Percentiles rank a stretch among this genome's conserved stretches.
Conservation (phyloP, 1,284 basidiomycete species). For the Malassezia nana region DNA sequence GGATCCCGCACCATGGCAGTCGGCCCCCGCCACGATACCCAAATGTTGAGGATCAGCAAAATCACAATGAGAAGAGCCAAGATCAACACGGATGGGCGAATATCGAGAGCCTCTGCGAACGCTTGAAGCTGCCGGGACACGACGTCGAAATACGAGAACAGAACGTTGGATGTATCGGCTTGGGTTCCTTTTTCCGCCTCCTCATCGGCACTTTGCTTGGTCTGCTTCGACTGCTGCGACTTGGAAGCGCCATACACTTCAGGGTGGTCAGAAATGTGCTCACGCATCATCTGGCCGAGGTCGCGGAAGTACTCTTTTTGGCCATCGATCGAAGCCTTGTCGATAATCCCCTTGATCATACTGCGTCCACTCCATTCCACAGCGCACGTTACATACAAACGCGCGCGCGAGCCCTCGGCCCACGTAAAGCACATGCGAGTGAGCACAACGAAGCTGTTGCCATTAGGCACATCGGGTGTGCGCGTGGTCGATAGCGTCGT, state of each 20-base stretch:
- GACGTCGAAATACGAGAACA: no score
- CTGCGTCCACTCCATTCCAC: constrained; percentile 94
- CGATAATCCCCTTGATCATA: constrained; percentile 93
- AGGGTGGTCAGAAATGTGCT: neutral
- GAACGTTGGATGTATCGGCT: no score
- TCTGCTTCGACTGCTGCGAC: neutral
- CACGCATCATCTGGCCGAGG: constrained; percentile 64
- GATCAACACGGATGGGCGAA: constrained; percentile 4
- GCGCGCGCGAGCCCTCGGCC: constrained; percentile 68
- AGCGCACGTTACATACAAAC: constrained; percentile 73
- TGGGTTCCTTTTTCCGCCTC: neutral
- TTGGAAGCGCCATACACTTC: neutral
- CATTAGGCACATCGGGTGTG: constrained; percentile 89
- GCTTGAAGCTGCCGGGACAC: neutral
- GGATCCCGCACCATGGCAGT: neutral
- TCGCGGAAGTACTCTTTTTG: constrained; percentile 80
- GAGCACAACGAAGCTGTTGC: constrained; percentile 81
- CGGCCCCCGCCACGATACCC: constrained; percentile 3
- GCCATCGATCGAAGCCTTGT: constrained; percentile 82
- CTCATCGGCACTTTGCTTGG: neutral
- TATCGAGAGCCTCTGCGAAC: neutral
- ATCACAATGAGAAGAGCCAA: constrained; percentile 4
- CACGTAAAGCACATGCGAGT: constrained; percentile 89
- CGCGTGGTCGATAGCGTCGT: constrained; percentile 76
- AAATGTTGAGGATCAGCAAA: constrained; percentile 10